phyloP scores from a whole-genome alignment of 164 flowering plant species.

The Platanus orientalis region DNA sequence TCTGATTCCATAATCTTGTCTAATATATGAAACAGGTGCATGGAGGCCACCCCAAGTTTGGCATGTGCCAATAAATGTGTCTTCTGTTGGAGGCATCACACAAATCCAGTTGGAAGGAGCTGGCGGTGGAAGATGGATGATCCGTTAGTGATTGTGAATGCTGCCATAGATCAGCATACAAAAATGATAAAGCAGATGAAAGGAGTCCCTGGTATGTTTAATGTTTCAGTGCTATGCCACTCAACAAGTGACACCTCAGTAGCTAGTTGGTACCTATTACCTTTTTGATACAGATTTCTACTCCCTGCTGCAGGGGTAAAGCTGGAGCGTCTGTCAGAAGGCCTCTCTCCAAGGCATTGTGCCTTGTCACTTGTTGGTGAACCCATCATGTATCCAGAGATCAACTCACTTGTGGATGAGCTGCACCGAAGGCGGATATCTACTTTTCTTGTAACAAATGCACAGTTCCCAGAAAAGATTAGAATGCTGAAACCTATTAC shows the following conservation, averaged over 20 bases:
- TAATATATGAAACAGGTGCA: conserved; percentile 57
- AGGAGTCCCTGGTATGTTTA: conserved; percentile 85
- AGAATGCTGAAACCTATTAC: conserved; percentile 69
- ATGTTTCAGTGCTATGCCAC: too few relatives aligned
- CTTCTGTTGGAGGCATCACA: conserved; percentile 99
- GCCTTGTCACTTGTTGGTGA: conserved; percentile 99
- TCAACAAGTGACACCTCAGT: too few relatives aligned
- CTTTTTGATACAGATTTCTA: conserved; percentile 4
- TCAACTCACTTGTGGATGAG: conserved; percentile 85
- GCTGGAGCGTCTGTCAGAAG: conserved; percentile 68
- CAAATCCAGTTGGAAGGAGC: conserved; percentile 96
- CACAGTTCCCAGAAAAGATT: conserved; percentile 95
- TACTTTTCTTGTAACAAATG: conserved; percentile 97
- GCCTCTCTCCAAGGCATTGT: conserved; percentile 92
- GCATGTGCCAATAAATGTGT: conserved; percentile 99
- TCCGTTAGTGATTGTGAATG: conserved; percentile 76
- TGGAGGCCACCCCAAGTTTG: conserved; percentile 98
- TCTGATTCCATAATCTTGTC: neutral
- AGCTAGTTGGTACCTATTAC: too few relatives aligned
- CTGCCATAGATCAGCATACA: conserved; percentile 80
- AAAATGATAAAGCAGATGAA: conserved; percentile 99
- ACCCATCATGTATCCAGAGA: conserved; percentile 99
- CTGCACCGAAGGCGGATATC: conserved; percentile 82
- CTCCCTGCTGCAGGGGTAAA: conserved; percentile 61
- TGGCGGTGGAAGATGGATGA: conserved; percentile 99